Percentiles rank a stretch among this genome's conserved stretches.
These are phyloP conservation scores for Candida nanaspora DNA, from an alignment of 805 yeast genomes.

Conservation along the genomic window DNA sequence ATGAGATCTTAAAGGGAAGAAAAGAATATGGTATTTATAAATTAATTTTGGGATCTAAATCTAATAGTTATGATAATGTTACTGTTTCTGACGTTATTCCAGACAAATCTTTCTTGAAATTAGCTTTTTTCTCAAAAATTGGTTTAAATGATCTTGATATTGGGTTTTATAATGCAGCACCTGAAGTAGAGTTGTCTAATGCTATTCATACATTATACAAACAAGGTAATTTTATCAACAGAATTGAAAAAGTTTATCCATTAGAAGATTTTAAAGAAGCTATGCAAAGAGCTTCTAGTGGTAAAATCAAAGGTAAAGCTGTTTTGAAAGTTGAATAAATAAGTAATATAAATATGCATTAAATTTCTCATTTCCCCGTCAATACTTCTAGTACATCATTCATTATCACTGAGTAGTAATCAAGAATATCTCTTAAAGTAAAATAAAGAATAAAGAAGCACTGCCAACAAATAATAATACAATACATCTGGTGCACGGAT, in stretches of 20 bases:
- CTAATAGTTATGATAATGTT: slow-evolving; percentile 26
- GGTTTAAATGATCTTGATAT: slow-evolving; percentile 7
- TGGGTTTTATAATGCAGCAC: not conserved
- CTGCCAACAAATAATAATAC: too few relatives aligned
- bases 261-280: slow-evolving; percentile 48
- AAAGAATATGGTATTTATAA: slow-evolving; percentile 41
- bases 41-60: slow-evolving; percentile 51
- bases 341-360: slow-evolving; percentile 21
- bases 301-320: slow-evolving; percentile 60
- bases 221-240: slow-evolving; percentile 34
- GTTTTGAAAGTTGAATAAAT: slow-evolving; percentile 32
- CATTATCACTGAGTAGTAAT: too few relatives aligned
- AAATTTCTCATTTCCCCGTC: too few relatives aligned
- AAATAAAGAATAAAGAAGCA: too few relatives aligned
- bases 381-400: too few relatives aligned
- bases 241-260: slow-evolving; percentile 46
- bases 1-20: slow-evolving; percentile 37
- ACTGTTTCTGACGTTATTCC: slow-evolving; percentile 19
- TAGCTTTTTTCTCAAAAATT: slow-evolving; percentile 7
- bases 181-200: too few relatives aligned
- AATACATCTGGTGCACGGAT: too few relatives aligned
- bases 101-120: slow-evolving; percentile 10
- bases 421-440: too few relatives aligned
- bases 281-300: slow-evolving; percentile 35
- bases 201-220: slow-evolving; percentile 39